Base-by-base conservation (phyloP, 2,329 filamentous ascomycete species). In the Penicillium sp. region DNA sequence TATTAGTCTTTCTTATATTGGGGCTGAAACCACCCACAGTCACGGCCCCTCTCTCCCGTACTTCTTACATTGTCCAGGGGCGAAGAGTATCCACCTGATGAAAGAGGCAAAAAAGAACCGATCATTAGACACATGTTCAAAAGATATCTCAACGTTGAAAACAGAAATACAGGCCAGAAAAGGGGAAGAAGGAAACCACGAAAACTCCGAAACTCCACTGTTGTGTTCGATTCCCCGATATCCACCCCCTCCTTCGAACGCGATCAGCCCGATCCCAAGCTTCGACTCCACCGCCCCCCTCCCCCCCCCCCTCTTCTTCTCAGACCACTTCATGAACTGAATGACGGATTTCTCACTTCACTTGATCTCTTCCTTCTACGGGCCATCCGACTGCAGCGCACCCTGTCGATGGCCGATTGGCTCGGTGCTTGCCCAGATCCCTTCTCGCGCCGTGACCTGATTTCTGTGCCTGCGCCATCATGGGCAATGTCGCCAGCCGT, bases 401-500 rank as follows among this genome's bases (percentile, higher is more conserved):
- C 64, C 62, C 65, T 57, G 67, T 71, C 70, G 69, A 74, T 74
- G 71, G 66, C 67, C 65, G 66, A 57, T 64, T 65, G 62, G 56
- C 56, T 67, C 60, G 64, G 65, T 64, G 56, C 62, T 66, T 63
- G 61, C 62, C 61, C 64, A 65, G 63, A 66, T 62, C 60, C 62
- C 58, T 59, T 63, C 58, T 66, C 65, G 60, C 65, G 64, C 66
- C 63, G 65, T 68, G 61, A 69, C 60, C 59, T 66, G 56, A 69
- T 62, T 60, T 45, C 21, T 57, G 54, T 49, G 46, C 54, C 58
- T 67, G 56, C 57, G 56, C 75, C 79, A 84, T 78, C 75, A 99
- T 99, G 95, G 95, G 95, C 73, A 92, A 90, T 81, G 88, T 97
- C 77, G 88, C 87, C 76, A 97, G 93, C 82, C 90, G 87, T 77